phyloP scores from a whole-genome alignment of 805 yeast genomes.

The Dipodascus geniculatus region DNA sequence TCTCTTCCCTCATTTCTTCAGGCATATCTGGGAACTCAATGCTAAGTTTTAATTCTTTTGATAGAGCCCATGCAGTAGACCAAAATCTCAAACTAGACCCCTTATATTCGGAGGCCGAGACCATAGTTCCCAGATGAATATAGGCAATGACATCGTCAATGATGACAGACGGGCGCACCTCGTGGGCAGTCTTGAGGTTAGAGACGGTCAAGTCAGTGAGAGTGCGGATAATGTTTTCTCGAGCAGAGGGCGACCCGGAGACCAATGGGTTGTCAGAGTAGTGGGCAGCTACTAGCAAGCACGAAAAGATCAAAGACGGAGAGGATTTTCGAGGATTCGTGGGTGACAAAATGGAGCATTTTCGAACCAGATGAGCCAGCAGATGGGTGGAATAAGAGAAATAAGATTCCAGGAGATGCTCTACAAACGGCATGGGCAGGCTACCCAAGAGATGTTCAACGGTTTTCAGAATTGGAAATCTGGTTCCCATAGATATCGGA shows the following conservation, averaged over 20 bases:
- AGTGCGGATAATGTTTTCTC: slow-evolving; percentile 15
- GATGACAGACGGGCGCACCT: slow-evolving; percentile 16
- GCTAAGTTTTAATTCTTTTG: slow-evolving; percentile 23
- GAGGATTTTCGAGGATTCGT: slow-evolving; percentile 15
- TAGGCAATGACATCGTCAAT: slow-evolving; percentile 23
- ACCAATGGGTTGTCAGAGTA: slow-evolving; percentile 21
- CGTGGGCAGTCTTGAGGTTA: slow-evolving; percentile 16
- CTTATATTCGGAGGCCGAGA: slow-evolving; percentile 24
- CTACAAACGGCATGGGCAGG: slow-evolving; percentile 18
- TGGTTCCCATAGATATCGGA: not conserved
- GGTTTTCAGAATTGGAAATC: slow-evolving; percentile 14
- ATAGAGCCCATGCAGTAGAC: slow-evolving; percentile 23
- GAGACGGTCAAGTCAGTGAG: slow-evolving; percentile 18
- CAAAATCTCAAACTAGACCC: slow-evolving; percentile 24
- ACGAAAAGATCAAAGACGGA: slow-evolving; percentile 18
- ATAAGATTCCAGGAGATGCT: slow-evolving; percentile 21
- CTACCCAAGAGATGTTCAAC: slow-evolving; percentile 9
- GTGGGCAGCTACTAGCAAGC: slow-evolving; percentile 22
- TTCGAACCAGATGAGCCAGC: slow-evolving; percentile 18
- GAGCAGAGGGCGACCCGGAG: slow-evolving; percentile 20
- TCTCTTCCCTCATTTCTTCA: slow-evolving; percentile 27
- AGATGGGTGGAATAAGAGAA: slow-evolving; percentile 22
- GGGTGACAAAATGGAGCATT: slow-evolving; percentile 15
- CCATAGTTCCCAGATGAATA: slow-evolving; percentile 22
- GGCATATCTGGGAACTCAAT: slow-evolving; percentile 15